phyloP scores from a whole-genome alignment of 1,284 basidiomycete genomes.

The Marasmius tenuissimus region DNA sequence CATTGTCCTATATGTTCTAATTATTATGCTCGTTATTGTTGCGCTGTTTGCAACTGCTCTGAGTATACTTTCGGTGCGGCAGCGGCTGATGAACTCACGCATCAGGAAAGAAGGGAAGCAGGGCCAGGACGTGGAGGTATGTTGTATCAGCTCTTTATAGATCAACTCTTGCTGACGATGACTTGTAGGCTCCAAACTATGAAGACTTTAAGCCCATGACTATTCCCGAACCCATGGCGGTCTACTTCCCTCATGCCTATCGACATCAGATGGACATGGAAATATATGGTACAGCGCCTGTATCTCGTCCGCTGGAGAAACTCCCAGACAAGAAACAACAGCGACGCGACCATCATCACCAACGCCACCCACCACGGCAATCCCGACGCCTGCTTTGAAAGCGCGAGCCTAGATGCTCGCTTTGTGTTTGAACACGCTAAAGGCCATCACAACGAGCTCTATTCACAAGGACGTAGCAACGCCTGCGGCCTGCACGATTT shows the following conservation, averaged over 20 bases:
- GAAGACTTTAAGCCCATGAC: background rate
- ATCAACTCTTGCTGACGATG: background rate
- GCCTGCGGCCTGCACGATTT: no score
- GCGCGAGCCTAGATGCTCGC: no score
- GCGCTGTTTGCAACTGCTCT: background rate
- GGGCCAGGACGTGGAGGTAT: background rate
- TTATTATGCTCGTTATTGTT: background rate
- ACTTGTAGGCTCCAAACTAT: background rate
- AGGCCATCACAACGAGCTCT: no score
- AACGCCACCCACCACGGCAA: background rate
- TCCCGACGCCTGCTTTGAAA: background rate
- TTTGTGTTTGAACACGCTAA: no score
- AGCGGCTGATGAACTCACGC: background rate
- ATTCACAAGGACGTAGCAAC: no score
- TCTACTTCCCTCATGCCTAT: background rate
- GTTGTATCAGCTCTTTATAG: background rate
- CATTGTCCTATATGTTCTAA: background rate
- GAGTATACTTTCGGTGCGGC: background rate
- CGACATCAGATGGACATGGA: constrained; percentile 4
- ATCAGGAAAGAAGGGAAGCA: background rate
- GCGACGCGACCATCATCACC: background rate
- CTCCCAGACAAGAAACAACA: background rate
- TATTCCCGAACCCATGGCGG: background rate
- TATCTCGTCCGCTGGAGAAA: background rate
- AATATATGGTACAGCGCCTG: background rate